Percentiles rank a stretch among this genome's conserved stretches.
phyloP scores from a whole-genome alignment of 192 early-diverging fungal species.

The Coemansia sp. region DNA sequence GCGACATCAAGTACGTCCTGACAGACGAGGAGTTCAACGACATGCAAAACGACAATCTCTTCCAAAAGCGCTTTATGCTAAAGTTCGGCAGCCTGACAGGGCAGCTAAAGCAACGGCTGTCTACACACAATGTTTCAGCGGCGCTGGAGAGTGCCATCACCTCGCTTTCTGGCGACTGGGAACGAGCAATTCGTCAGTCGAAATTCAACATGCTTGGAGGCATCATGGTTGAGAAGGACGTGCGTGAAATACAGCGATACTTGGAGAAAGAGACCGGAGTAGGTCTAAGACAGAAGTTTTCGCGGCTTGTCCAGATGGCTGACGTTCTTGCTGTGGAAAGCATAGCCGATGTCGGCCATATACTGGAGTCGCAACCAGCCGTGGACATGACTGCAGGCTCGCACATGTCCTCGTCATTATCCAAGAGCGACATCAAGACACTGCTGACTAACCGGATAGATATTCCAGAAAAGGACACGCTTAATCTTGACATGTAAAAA shows the following conservation, averaged over 20 bases:
- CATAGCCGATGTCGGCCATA: constrained; percentile 32
- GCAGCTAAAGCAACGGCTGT: constrained; percentile 57
- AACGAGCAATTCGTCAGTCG: constrained; percentile 77
- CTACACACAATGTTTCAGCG: constrained; percentile 68
- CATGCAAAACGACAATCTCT: constrained; percentile 72
- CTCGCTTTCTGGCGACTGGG: constrained; percentile 78
- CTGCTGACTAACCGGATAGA: constrained; percentile 46
- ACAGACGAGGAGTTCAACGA: constrained; percentile 91
- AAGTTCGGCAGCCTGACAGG: constrained; percentile 59
- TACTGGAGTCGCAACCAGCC: constrained; percentile 16
- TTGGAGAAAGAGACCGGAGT: constrained; percentile 61
- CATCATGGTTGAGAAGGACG: constrained; percentile 89
- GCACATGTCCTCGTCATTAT: constrained; percentile 3
- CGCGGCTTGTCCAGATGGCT: constrained; percentile 80
- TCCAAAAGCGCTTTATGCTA: constrained; percentile 77
- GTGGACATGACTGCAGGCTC: constrained; percentile 5
- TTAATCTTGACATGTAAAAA: neutral
- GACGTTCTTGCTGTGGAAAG: constrained; percentile 79
- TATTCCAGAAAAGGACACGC: constrained; percentile 17
- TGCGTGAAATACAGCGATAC: constrained; percentile 70
- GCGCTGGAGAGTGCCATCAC: constrained; percentile 66
- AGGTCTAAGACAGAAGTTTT: constrained; percentile 72
- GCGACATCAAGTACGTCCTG: constrained; percentile 86
- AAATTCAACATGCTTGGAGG: constrained; percentile 93
- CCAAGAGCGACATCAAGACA: constrained; percentile 21